Conservation (phyloP, 2,329 filamentous ascomycete species). For the Hymenoscyphus fraxineus region DNA sequence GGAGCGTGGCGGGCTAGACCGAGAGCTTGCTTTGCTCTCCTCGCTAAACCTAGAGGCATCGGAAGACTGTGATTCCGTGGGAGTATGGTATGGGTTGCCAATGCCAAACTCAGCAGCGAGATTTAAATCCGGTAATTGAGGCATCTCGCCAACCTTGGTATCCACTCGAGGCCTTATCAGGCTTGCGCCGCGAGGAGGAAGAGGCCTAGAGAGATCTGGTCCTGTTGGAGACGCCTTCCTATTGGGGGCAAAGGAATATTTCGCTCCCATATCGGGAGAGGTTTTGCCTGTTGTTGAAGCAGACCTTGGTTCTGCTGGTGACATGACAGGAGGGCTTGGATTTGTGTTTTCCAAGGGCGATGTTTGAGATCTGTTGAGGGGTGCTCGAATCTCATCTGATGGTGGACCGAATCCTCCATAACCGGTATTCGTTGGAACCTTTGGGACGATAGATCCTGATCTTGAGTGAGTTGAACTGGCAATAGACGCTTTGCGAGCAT, state of each 20-base stretch:
- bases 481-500: slow-evolving; percentile 24
- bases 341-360: slow-evolving; percentile 29
- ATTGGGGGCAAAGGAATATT: slow-evolving; percentile 7
- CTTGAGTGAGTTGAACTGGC: slow-evolving; percentile 26
- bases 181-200: slow-evolving; percentile 33
- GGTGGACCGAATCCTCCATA: slow-evolving; percentile 57
- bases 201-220: slow-evolving; percentile 29
- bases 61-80: slow-evolving; percentile 63
- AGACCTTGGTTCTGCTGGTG: slow-evolving; percentile 24
- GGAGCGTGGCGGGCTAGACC: slow-evolving; percentile 53
- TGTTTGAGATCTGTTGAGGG: slow-evolving; percentile 35
- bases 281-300: slow-evolving; percentile 15
- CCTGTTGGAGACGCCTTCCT: slow-evolving; percentile 29
- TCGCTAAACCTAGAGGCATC: slow-evolving; percentile 59
- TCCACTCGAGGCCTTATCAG: slow-evolving; percentile 26
- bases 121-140: slow-evolving; percentile 41
- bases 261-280: background rate
- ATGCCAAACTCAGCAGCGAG: slow-evolving; percentile 57
- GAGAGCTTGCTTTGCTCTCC: slow-evolving; percentile 58
- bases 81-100: slow-evolving; percentile 61
- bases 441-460: slow-evolving; percentile 16
- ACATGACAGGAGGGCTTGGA: slow-evolving; percentile 20
- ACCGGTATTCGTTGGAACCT: slow-evolving; percentile 43
- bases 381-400: slow-evolving; percentile 35
- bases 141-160: slow-evolving; percentile 23